These are phyloP conservation scores for Phytophthora citrophthora DNA, from an alignment of 352 stramenopile genomes.

Conservation along the genomic window DNA sequence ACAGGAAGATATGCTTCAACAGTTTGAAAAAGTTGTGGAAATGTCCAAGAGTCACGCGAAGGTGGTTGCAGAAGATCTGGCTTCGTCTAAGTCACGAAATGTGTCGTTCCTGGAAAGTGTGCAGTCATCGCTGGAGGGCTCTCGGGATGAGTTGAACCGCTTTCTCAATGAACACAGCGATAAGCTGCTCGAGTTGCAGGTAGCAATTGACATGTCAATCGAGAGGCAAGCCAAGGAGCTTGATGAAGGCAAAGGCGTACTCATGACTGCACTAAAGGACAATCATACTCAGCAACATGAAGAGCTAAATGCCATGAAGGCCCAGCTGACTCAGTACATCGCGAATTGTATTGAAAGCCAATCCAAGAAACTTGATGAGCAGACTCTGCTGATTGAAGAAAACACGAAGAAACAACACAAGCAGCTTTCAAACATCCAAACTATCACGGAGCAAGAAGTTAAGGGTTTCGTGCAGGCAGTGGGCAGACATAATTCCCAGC, in stretches of 20 bases:
- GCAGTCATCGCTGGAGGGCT: slow-evolving; percentile 31
- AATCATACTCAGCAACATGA: slow-evolving; percentile 46
- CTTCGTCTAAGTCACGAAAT: slow-evolving; percentile 34
- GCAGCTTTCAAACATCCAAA: slow-evolving; percentile 44
- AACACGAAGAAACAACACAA: slow-evolving; percentile 41
- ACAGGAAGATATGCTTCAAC: slow-evolving; percentile 35
- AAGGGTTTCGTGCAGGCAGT: slow-evolving; percentile 44
- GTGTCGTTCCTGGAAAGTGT: slow-evolving; percentile 42
- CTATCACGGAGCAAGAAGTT: slow-evolving; percentile 45
- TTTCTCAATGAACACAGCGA: slow-evolving; percentile 56
- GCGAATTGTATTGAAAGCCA: slow-evolving; percentile 53
- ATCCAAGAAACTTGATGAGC: slow-evolving; percentile 45
- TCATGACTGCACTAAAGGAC: slow-evolving; percentile 40
- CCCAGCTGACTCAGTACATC: slow-evolving; percentile 50
- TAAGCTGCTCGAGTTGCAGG: slow-evolving; percentile 54
- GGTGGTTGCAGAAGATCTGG: slow-evolving; percentile 37
- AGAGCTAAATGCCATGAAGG: slow-evolving; percentile 52
- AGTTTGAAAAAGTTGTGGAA: slow-evolving; percentile 42
- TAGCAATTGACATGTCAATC: slow-evolving; percentile 52
- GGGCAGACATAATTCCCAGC: slow-evolving; percentile 32
- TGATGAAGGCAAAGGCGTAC: slow-evolving; percentile 37
- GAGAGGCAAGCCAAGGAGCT: slow-evolving; percentile 52
- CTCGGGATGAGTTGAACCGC: slow-evolving; percentile 38
- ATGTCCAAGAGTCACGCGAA: slow-evolving; percentile 40
- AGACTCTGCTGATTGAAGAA: slow-evolving; percentile 52